Percentiles rank a stretch among this genome's conserved stretches.
Conservation (phyloP, 2,329 filamentous ascomycete species). For the Penicillium sp. region DNA sequence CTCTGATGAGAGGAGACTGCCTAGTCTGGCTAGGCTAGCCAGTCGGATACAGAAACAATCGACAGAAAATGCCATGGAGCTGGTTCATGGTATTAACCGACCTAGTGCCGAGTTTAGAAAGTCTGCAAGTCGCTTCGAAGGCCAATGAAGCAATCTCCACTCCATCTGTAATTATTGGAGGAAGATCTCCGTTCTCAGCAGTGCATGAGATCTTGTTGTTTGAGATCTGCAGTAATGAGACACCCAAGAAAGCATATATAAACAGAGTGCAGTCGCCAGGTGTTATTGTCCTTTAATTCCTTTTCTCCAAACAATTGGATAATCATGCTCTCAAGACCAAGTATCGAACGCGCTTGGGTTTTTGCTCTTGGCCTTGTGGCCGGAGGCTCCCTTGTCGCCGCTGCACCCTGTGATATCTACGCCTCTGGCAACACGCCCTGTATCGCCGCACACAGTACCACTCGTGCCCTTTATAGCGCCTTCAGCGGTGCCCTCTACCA, state of each 20-base stretch:
- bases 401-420: slow-evolving; percentile 65
- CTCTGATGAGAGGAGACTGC: not conserved
- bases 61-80: not conserved
- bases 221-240: not conserved
- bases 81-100: slow-evolving; percentile 3
- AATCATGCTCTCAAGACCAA: slow-evolving; percentile 35
- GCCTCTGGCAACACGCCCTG: slow-evolving; percentile 61
- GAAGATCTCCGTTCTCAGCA: slow-evolving; percentile 2
- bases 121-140: not conserved
- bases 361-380: slow-evolving; percentile 39
- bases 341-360: slow-evolving; percentile 23
- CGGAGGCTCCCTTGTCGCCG: slow-evolving; percentile 46
- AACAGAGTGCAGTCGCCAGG: not conserved
- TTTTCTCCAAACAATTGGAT: slow-evolving; percentile 9
- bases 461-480: slow-evolving; percentile 59
- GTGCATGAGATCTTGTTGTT: not conserved
- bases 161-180: slow-evolving; percentile 4
- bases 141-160: not conserved
- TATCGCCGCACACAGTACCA: slow-evolving; percentile 66
- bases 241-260: not conserved
- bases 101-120: not conserved
- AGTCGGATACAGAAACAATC: not conserved
- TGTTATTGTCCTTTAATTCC: too few relatives aligned
- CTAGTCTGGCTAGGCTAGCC: not conserved
- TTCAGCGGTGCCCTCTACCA: slow-evolving; percentile 61